A percentile compares a stretch with the other conserved stretches of the same genome.
Conservation (phyloP, 2,329 filamentous ascomycete genomes). For the Fusarium foetens region DNA sequence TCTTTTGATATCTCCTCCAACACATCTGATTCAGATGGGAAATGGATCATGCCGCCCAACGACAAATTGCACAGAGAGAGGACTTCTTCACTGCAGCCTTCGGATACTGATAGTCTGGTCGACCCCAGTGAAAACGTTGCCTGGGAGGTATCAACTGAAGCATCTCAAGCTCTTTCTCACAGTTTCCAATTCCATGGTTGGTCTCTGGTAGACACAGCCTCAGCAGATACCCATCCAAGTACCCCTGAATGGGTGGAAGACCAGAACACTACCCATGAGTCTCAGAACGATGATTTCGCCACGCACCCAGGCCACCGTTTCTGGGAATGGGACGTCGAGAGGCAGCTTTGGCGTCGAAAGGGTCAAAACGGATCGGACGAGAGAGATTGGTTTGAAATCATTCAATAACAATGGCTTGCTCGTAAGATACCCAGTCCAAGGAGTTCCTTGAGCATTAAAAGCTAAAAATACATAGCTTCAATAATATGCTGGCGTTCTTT, state of each 20-base stretch:
- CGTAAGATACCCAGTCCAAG: background rate
- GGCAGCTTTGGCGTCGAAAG: constrained; percentile 14
- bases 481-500: background rate
- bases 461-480: background rate
- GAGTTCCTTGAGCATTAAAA: background rate
- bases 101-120: background rate
- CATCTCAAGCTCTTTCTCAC: background rate
- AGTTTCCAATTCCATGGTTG: background rate
- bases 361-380: constrained; percentile 6
- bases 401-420: background rate
- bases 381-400: constrained; percentile 23
- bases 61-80: background rate
- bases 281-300: constrained; percentile 10
- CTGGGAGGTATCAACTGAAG: background rate
- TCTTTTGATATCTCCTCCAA: background rate
- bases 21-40: background rate
- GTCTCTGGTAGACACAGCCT: background rate
- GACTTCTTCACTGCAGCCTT: background rate
- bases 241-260: background rate
- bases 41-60: background rate
- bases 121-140: background rate
- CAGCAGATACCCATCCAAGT: background rate
- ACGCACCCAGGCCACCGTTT: constrained; percentile 10
- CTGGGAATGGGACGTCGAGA: constrained; percentile 25
- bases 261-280: background rate